Evolutionary conservation across 352 stramenopile genomes (phyloP).

Genomic region (Phytophthora lateralis): DNA sequence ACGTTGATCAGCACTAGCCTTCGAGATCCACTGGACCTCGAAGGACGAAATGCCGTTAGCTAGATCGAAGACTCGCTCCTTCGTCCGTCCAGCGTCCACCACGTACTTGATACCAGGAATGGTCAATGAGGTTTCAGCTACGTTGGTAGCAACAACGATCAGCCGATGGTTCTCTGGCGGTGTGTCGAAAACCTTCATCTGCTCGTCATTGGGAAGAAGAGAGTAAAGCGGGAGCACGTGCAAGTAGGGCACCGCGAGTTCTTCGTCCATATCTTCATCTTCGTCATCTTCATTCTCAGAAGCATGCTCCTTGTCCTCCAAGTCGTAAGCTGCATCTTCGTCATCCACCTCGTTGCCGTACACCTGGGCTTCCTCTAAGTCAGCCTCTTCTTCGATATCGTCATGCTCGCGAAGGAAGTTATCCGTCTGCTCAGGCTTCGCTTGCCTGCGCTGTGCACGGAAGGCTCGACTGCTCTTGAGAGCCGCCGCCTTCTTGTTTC

Average conservation of each 20-base stretch:
- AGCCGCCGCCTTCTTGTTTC: slow-evolving; percentile 43
- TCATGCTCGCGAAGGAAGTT: slow-evolving; percentile 77
- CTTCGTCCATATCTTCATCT: slow-evolving; percentile 78
- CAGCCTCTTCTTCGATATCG: slow-evolving; percentile 82
- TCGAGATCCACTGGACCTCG: slow-evolving; percentile 91
- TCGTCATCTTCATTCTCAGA: slow-evolving; percentile 70
- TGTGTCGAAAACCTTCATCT: slow-evolving; percentile 91
- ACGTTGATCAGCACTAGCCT: slow-evolving; percentile 87
- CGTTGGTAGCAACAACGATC: slow-evolving; percentile 98
- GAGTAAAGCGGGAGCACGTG: slow-evolving; percentile 97
- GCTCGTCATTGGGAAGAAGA: slow-evolving; percentile 95
- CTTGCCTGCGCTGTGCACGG: slow-evolving; percentile 28
- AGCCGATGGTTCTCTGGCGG: slow-evolving; percentile 90
- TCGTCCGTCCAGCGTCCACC: slow-evolving; percentile 96
- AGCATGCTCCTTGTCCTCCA: slow-evolving; percentile 44
- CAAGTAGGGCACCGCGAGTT: slow-evolving; percentile 74
- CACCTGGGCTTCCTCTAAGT: slow-evolving; percentile 68
- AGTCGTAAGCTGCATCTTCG: slow-evolving; percentile 46
- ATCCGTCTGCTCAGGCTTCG: slow-evolving; percentile 30
- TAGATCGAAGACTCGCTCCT: slow-evolving; percentile 96
- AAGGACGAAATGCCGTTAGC: slow-evolving; percentile 93
- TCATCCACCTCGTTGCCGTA: slow-evolving; percentile 62
- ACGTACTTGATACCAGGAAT: slow-evolving; percentile 97
- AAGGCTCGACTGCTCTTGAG: slow-evolving; percentile 27
- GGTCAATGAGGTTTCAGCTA: slow-evolving; percentile 97